Percentiles rank a stretch among this genome's conserved stretches.
phyloP scores from a whole-genome alignment of 495 filamentous ascomycete species.

The Beverwykella pulmonaria region DNA sequence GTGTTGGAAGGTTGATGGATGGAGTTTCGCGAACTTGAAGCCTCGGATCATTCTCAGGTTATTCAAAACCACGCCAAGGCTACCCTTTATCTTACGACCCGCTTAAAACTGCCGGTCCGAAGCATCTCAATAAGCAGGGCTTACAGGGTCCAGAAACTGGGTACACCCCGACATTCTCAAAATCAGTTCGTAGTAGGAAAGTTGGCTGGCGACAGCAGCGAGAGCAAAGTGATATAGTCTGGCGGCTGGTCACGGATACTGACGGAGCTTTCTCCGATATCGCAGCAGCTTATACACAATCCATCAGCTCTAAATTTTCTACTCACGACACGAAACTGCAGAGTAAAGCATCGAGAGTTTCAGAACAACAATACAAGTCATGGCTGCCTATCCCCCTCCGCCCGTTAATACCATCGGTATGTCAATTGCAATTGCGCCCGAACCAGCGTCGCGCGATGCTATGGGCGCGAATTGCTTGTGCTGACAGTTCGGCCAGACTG shows the following conservation, averaged over 20 bases:
- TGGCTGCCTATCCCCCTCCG: conserved; percentile 69
- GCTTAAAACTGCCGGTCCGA: not conserved
- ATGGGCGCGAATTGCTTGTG: not conserved
- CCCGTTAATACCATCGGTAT: conserved; percentile 75
- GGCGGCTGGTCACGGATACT: conserved; percentile 20
- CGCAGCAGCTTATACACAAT: conserved; percentile 4
- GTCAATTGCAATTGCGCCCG: conserved; percentile 20
- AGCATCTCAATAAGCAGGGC: not conserved
- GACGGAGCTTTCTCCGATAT: conserved; percentile 22
- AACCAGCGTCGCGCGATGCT: not conserved
- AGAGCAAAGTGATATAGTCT: conserved; percentile 15
- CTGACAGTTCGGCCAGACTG: conserved; percentile 62
- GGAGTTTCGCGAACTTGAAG: not conserved
- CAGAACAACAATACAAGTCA: conserved; percentile 1
- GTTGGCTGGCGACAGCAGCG: not conserved
- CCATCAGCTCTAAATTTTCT: conserved; percentile 13
- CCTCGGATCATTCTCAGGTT: not conserved
- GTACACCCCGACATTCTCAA: not conserved
- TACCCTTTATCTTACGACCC: not conserved
- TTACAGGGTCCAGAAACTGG: not conserved
- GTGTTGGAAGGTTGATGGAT: not conserved
- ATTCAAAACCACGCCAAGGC: not conserved
- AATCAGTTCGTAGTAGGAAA: not conserved
- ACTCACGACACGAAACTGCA: not conserved
- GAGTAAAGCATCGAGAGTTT: not conserved